Percentiles rank a stretch among this genome's conserved stretches.
phyloP scores from a whole-genome alignment of 345 rosid species.

The Abelmoschus esculentus region DNA sequence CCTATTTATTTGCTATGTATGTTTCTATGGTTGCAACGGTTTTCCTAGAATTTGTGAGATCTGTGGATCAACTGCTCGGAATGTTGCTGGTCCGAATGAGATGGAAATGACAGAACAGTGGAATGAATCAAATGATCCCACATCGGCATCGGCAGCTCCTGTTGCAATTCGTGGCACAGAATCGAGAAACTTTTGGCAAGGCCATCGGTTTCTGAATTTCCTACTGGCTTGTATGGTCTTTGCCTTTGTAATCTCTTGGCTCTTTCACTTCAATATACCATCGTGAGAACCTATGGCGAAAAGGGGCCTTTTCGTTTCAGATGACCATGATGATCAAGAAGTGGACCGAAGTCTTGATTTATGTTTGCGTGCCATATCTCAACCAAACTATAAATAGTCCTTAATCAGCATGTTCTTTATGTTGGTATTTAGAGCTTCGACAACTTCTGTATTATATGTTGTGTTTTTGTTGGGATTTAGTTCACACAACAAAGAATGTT shows the following conservation, averaged over 20 bases:
- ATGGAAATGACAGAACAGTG: slow-evolving; percentile 34
- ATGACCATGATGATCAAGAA: background rate
- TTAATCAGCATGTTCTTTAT: background rate
- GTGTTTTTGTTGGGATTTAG: background rate
- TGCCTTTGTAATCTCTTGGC: too few relatives aligned
- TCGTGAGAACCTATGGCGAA: too few relatives aligned
- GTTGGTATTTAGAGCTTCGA: background rate
- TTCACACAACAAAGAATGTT: background rate
- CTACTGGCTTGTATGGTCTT: slow-evolving; percentile 47
- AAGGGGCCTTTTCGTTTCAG: background rate
- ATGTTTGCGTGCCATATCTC: too few relatives aligned
- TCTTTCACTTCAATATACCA: too few relatives aligned
- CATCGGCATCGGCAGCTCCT: slow-evolving; percentile 22
- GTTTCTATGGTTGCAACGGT: background rate
- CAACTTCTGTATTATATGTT: background rate
- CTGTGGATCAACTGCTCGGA: slow-evolving; percentile 72
- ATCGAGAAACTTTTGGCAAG: slow-evolving; percentile 62
- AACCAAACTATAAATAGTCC: background rate
- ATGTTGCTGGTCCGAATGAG: slow-evolving; percentile 51
- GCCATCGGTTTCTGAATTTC: slow-evolving; percentile 78
- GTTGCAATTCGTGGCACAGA: slow-evolving; percentile 25
- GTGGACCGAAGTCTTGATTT: background rate
- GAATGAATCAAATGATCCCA: slow-evolving; percentile 33
- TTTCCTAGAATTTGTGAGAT: slow-evolving; percentile 76
- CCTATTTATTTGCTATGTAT: background rate